A percentile compares a stretch with the other conserved stretches of the same genome.
phyloP scores from a whole-genome alignment of 176 grass and related monocot genomes.

The Hyparrhenia diplandra region DNA sequence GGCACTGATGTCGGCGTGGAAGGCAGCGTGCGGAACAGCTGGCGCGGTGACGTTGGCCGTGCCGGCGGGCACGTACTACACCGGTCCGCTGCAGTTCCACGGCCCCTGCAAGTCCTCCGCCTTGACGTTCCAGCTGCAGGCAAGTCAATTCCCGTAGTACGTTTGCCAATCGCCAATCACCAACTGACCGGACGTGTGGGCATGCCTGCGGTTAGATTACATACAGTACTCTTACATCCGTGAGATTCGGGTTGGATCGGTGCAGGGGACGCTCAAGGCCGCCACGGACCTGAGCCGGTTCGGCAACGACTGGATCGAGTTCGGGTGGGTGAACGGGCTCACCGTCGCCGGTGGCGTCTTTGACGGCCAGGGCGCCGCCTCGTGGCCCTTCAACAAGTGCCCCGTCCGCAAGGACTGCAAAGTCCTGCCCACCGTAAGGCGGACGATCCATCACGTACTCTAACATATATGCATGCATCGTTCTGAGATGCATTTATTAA shows the following conservation, averaged over 20 bases:
- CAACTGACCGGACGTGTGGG: neutral
- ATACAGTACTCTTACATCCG: too few relatives aligned
- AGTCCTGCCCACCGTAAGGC: constrained; percentile 59
- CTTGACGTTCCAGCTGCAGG: neutral
- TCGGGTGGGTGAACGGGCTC: constrained; percentile 33
- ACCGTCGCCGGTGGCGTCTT: constrained; percentile 21
- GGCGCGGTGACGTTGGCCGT: neutral
- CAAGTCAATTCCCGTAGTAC: neutral
- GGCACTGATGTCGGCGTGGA: neutral
- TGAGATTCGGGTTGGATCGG: neutral
- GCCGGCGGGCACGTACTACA: neutral
- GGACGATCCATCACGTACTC: neutral
- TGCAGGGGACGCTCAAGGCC: constrained; percentile 42
- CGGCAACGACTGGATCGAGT: constrained; percentile 62
- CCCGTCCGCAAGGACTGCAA: constrained; percentile 54
- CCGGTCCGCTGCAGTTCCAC: neutral
- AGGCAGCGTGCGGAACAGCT: neutral
- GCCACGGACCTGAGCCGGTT: constrained; percentile 52
- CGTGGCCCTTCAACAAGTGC: constrained; percentile 68
- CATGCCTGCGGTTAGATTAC: neutral
- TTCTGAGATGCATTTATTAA: too few relatives aligned
- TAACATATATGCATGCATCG: neutral
- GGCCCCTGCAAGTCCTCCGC: constrained; percentile 28
- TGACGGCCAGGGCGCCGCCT: constrained; percentile 63
- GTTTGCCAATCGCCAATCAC: neutral